phyloP scores from a whole-genome alignment of 805 yeast species.

The Pichia heedii region DNA sequence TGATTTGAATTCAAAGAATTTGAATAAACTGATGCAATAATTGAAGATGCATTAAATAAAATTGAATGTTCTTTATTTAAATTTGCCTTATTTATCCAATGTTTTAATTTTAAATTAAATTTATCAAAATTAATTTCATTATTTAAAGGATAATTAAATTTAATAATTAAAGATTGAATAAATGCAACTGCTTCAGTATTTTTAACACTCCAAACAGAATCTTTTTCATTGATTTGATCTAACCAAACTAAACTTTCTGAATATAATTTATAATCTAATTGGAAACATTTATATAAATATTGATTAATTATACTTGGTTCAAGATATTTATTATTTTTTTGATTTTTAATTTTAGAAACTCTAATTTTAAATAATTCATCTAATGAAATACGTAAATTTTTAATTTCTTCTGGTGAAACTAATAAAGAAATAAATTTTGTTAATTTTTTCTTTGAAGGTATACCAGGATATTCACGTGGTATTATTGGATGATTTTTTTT shows the following conservation, averaged over 20 bases:
- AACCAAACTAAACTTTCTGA: slow-evolving; percentile 14
- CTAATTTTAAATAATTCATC: slow-evolving; percentile 12
- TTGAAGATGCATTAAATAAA: slow-evolving; percentile 2
- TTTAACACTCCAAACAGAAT: slow-evolving; percentile 14
- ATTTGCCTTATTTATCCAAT: slow-evolving; percentile 11
- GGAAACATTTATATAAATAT: slow-evolving; percentile 19
- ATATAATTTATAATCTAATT: slow-evolving; percentile 15
- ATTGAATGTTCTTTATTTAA: slow-evolving; percentile 4
- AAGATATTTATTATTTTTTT: slow-evolving; percentile 14
- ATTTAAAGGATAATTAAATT: slow-evolving; percentile 5
- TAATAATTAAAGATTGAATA: slow-evolving; percentile 18
- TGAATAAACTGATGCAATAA: slow-evolving; percentile 4
- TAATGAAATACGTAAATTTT: slow-evolving; percentile 12
- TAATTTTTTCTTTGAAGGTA: slow-evolving; percentile 21
- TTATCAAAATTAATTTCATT: slow-evolving; percentile 8
- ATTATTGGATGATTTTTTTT: slow-evolving; percentile 21
- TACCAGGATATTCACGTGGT: slow-evolving; percentile 18
- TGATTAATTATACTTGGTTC: slow-evolving; percentile 18
- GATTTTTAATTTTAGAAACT: slow-evolving; percentile 1
- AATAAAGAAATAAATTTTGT: slow-evolving; percentile 19
- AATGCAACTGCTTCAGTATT: slow-evolving; percentile 19
- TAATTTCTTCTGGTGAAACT: slow-evolving; percentile 19
- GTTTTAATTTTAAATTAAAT: slow-evolving; percentile 11
- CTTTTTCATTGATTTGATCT: slow-evolving; percentile 12
- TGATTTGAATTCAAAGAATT: neutral